Base-by-base conservation (phyloP, 495 filamentous ascomycete species). In the Cercophora newfieldiana region DNA sequence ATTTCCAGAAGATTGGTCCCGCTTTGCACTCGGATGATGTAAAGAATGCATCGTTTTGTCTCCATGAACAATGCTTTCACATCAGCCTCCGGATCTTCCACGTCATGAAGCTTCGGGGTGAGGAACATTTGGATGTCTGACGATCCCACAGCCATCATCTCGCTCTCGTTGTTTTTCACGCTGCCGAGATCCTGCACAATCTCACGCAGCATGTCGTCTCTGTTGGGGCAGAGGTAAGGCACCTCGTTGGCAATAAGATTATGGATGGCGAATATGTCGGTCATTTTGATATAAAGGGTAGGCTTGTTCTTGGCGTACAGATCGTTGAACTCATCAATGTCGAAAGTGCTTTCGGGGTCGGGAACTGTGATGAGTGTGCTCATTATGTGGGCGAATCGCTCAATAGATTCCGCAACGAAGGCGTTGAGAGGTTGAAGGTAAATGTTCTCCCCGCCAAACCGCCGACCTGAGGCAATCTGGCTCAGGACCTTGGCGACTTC, bases 281-380 rank as follows among this genome's bases (percentile, higher is more conserved):
- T 86, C 89, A 98, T 93, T 78, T 99, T 99, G 78, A 99, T 96
- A 80, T 97, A 99, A 21, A 99, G 82, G 2, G 94, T 98, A 2
- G 95, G 95, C 72, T 97, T 96, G 59, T 91, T 94, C 71, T 94
- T 92, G 55, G 94, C 90, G 71, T 97, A 98, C 26, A 98, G 86
- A 72, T 99, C 95, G 69, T 97, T 97, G 84, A 94, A 98, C 68
- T 97, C 94, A 73, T 98, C 95, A 73, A 98, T 97, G 74, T 97
- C 96, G 74, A 97, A 99, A 22, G 94, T 93, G 53, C 86, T 85
- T 74, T 98, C 96, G 2, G 91, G 90, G 70, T 92, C 89, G 54
- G 90, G 89, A 21, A 98, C 89, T 14, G 88, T 87, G 65, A 98
- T 91, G 71, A 99, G 86, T 80, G 81, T 69, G 61, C 73, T 69